These are phyloP conservation scores for Podaxis sp. DNA, from an alignment of 768 basidiomycete genomes.

Conservation along the genomic window DNA sequence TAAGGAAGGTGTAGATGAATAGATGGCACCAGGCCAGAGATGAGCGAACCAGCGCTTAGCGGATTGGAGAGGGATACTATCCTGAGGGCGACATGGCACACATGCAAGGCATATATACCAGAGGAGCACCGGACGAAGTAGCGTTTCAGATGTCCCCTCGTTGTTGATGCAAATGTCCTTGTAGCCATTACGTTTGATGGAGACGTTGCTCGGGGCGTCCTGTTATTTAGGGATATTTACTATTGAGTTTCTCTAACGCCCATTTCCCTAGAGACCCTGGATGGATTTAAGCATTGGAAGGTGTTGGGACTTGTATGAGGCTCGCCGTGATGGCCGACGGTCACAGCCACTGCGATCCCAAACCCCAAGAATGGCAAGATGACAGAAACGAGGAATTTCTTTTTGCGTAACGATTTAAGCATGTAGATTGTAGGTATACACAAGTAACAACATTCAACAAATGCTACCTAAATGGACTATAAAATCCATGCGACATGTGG, in stretches of 20 bases:
- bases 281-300: too few relatives aligned
- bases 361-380: too few relatives aligned
- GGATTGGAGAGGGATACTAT: neutral
- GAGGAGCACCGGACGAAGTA: neutral
- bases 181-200: neutral
- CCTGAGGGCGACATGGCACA: neutral
- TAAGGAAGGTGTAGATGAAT: neutral
- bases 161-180: neutral
- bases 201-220: neutral
- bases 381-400: neutral
- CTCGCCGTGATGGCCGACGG: neutral
- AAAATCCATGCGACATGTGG: conserved; percentile 7
- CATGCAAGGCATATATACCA: neutral
- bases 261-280: too few relatives aligned
- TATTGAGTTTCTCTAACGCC: too few relatives aligned
- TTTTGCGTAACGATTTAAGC: neutral
- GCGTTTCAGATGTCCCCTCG: neutral
- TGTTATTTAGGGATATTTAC: too few relatives aligned
- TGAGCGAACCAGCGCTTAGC: neutral
- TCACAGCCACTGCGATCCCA: neutral
- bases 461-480: neutral
- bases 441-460: neutral
- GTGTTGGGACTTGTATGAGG: neutral
- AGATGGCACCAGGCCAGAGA: neutral
- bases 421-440: neutral